Evolutionary conservation across 202 grass and related monocot species (phyloP).

Genomic region (Carex sylvatica): DNA sequence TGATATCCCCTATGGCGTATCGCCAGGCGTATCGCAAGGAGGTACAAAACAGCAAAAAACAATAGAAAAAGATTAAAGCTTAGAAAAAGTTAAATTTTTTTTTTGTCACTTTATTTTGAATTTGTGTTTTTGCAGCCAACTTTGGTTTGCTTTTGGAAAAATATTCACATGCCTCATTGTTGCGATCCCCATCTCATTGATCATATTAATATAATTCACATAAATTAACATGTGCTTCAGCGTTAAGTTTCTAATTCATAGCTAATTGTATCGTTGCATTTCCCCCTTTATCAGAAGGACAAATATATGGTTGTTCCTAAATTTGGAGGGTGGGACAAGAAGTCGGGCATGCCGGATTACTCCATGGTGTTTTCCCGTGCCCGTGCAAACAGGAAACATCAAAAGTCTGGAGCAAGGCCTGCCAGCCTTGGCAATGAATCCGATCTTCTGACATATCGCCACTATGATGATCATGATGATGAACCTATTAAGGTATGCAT

Average conservation of each 20-base stretch:
- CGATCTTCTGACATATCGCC: slow-evolving; percentile 14
- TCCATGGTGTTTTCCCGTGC: slow-evolving; percentile 40
- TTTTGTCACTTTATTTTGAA: background rate
- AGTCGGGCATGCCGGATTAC: slow-evolving; percentile 17
- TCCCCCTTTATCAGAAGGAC: slow-evolving; percentile 17
- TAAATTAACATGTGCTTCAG: background rate
- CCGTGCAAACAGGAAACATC: slow-evolving; percentile 26
- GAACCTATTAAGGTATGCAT: slow-evolving; percentile 22
- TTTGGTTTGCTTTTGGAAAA: background rate
- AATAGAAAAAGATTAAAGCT: background rate
- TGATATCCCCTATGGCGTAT: slow-evolving; percentile 7
- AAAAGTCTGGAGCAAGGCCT: slow-evolving; percentile 5
- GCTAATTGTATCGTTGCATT: background rate
- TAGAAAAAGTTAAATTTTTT: background rate
- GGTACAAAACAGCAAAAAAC: background rate
- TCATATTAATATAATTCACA: background rate
- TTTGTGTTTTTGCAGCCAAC: background rate
- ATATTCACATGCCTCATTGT: background rate
- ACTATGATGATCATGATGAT: slow-evolving; percentile 15
- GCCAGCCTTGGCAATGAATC: slow-evolving; percentile 15
- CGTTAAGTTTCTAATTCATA: background rate
- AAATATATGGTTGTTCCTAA: slow-evolving; percentile 31
- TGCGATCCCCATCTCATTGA: too few relatives aligned
- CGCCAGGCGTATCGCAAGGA: slow-evolving; percentile 7
- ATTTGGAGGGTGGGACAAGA: slow-evolving; percentile 42